Percentiles rank a stretch among this genome's conserved stretches.
Conservation (phyloP, 2,329 filamentous ascomycete genomes). For the Orbilia blumenaviensis region DNA sequence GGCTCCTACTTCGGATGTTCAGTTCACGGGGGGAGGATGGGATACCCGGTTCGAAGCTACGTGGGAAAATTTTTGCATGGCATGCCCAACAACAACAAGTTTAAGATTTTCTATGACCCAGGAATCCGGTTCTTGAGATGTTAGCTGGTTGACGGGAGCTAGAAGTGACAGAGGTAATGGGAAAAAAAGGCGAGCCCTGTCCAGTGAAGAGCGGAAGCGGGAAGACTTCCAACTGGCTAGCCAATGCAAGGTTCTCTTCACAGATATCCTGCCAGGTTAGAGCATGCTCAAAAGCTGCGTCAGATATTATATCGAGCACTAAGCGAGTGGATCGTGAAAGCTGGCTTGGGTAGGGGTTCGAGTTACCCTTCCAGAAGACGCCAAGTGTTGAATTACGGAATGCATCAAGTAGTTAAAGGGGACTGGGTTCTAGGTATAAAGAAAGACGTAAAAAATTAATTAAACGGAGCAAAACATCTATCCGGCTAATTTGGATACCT, state of each 20-base stretch:
- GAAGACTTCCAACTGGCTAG: slow-evolving; percentile 47
- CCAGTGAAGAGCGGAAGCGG: slow-evolving; percentile 47
- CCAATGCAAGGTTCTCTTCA: slow-evolving; percentile 40
- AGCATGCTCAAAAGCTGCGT: slow-evolving; percentile 41
- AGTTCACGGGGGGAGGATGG: background rate
- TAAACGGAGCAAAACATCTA: slow-evolving; percentile 37
- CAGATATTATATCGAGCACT: slow-evolving; percentile 44
- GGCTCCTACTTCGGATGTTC: slow-evolving; percentile 24
- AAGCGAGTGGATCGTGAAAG: slow-evolving; percentile 53
- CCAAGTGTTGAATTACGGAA: slow-evolving; percentile 47
- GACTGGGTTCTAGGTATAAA: slow-evolving; percentile 6
- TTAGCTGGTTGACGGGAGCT: slow-evolving; percentile 41
- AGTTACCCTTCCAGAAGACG: slow-evolving; percentile 53
- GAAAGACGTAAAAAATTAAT: slow-evolving; percentile 11
- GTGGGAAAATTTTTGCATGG: slow-evolving; percentile 48
- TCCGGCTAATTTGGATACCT: slow-evolving; percentile 45
- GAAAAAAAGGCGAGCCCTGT: slow-evolving; percentile 26
- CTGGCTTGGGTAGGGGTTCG: slow-evolving; percentile 42
- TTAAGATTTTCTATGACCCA: slow-evolving; percentile 33
- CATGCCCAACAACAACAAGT: slow-evolving; percentile 34
- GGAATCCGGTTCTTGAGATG: slow-evolving; percentile 38
- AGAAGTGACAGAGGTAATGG: slow-evolving; percentile 14
- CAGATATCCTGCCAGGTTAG: slow-evolving; percentile 32
- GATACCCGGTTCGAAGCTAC: slow-evolving; percentile 6
- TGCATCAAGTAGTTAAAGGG: slow-evolving; percentile 13